Evolutionary conservation across 2,329 filamentous ascomycete species (phyloP).

Genomic region (Metarhizium anisopliae): DNA sequence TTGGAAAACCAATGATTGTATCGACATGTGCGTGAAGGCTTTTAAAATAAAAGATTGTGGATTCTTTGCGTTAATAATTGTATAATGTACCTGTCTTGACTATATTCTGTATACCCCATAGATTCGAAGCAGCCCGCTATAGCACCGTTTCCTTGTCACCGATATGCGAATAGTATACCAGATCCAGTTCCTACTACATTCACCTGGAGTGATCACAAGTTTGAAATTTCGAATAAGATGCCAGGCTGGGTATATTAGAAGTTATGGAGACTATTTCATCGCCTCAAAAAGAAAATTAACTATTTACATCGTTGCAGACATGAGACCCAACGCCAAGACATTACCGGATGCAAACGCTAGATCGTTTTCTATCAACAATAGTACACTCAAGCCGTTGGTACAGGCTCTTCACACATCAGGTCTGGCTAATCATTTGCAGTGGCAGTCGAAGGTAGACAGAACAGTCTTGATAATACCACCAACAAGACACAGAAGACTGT

Average conservation of each 20-base stretch:
- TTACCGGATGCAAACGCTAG: slow-evolving; percentile 2
- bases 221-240: background rate
- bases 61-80: too few species aligned
- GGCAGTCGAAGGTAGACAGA: slow-evolving; percentile 22
- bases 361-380: background rate
- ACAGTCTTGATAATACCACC: slow-evolving; percentile 20
- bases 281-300: background rate
- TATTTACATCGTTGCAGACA: slow-evolving; percentile 9
- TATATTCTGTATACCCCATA: too few species aligned
- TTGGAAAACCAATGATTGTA: slow-evolving; percentile 27
- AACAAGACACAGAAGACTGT: slow-evolving; percentile 24
- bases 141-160: too few species aligned
- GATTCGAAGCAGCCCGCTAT: too few species aligned
- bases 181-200: too few species aligned
- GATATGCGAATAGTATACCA: too few species aligned
- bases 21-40: slow-evolving; percentile 16
- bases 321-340: slow-evolving; percentile 4
- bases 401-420: background rate
- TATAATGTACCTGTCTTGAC: too few species aligned
- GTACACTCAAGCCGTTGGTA: background rate
- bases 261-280: background rate
- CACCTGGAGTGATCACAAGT: too few species aligned
- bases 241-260: background rate
- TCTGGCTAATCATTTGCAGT: slow-evolving; percentile 16
- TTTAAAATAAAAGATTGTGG: background rate